Percentiles rank a stretch among this genome's conserved stretches.
These are phyloP conservation scores for Wickerhamiella alocasiicola DNA, from an alignment of 805 yeast species.

Conservation along the genomic window DNA sequence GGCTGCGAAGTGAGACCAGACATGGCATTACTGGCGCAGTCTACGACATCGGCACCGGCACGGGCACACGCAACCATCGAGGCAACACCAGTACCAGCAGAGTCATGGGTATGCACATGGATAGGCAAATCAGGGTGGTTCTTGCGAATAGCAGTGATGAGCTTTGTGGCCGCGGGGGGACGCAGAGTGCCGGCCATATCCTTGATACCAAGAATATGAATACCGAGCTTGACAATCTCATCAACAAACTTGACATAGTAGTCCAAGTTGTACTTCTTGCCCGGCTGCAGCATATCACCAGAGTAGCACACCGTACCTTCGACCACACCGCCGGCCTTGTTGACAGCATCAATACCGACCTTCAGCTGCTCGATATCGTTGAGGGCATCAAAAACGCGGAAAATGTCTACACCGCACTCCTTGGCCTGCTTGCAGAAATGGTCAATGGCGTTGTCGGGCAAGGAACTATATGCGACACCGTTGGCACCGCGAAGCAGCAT, in stretches of 20 bases:
- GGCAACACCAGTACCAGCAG: constrained; percentile 99
- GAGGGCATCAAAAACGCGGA: constrained; percentile 95
- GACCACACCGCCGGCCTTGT: constrained; percentile 96
- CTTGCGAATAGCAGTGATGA: constrained; percentile 69
- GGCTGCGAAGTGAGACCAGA: constrained; percentile 99
- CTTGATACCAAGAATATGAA: constrained; percentile 93
- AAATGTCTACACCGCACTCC: constrained; percentile 91
- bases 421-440: constrained; percentile 93
- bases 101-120: constrained; percentile 98
- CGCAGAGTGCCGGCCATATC: constrained; percentile 99
- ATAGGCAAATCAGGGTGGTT: constrained; percentile 89
- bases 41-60: constrained; percentile 98
- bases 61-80: constrained; percentile 87
- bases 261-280: constrained; percentile 88
- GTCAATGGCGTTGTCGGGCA: constrained; percentile 97
- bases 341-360: constrained; percentile 96
- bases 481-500: constrained; percentile 99
- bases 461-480: constrained; percentile 95
- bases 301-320: constrained; percentile 98
- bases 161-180: constrained; percentile 79
- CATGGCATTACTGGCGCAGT: constrained; percentile 93
- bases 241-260: constrained; percentile 78
- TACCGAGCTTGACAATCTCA: constrained; percentile 81
- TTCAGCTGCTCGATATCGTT: constrained; percentile 92
- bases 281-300: constrained; percentile 94